Percentiles rank a stretch among this genome's conserved stretches.
Evolutionary conservation across 169 alveolate genomes (phyloP).

Genomic region (Eimeria falciformis): DNA sequence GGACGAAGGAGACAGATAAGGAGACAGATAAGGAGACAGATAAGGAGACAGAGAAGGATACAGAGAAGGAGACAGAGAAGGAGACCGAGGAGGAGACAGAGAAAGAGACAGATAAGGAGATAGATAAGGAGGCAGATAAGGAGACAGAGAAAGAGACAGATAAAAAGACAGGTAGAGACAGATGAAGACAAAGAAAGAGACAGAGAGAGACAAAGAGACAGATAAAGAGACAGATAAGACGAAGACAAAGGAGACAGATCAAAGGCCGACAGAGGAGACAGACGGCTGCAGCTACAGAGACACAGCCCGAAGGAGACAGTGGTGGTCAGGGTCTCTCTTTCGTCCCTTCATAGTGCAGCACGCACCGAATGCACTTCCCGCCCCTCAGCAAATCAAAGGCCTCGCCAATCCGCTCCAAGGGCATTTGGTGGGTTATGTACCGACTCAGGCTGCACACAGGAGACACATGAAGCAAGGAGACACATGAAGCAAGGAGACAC

Average conservation of each 20-base stretch:
- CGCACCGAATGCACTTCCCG: slow-evolving; percentile 87
- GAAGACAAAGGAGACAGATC: no score
- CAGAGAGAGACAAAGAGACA: no score
- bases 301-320: not conserved
- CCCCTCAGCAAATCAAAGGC: slow-evolving; percentile 85
- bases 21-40: not conserved
- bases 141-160: no score
- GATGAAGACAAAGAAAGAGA: not conserved
- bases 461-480: no score
- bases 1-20: not conserved
- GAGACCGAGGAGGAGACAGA: no score
- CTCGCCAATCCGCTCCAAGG: slow-evolving; percentile 83
- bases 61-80: not conserved
- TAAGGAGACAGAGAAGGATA: not conserved
- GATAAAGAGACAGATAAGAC: no score
- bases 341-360: slow-evolving; percentile 30
- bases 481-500: no score
- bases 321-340: not conserved
- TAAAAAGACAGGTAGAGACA: no score
- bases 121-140: no score
- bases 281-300: not conserved
- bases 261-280: no score
- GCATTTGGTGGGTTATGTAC: slow-evolving; percentile 85
- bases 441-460: slow-evolving; percentile 83
- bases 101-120: no score